phyloP scores from a whole-genome alignment of 2,329 filamentous ascomycete genomes.

The Colletotrichum cereale region DNA sequence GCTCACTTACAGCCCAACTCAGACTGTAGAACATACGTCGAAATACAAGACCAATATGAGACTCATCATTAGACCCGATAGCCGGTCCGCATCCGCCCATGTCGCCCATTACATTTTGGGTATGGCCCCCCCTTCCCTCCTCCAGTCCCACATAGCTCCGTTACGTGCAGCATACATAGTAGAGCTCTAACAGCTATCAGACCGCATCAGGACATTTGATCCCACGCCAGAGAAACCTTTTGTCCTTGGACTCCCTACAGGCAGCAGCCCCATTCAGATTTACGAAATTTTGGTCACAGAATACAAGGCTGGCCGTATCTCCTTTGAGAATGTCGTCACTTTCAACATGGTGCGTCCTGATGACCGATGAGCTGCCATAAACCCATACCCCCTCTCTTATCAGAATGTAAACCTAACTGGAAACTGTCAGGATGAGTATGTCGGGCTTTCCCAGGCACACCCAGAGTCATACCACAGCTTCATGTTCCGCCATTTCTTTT shows the following conservation, averaged over 20 bases:
- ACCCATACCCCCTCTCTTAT: background rate
- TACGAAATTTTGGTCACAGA: slow-evolving; percentile 71
- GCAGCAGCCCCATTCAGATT: slow-evolving; percentile 42
- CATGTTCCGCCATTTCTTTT: slow-evolving; percentile 88
- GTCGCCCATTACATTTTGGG: slow-evolving; percentile 81
- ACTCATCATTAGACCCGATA: slow-evolving; percentile 78
- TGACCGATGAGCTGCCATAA: accelerated
- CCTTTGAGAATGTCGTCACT: slow-evolving; percentile 76
- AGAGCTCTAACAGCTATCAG: slow-evolving; percentile 52
- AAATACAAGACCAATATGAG: slow-evolving; percentile 63
- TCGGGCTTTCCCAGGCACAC: slow-evolving; percentile 78
- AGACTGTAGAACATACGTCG: too few species aligned
- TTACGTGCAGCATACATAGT: too few species aligned
- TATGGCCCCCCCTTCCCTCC: slow-evolving; percentile 43
- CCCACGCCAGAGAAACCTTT: slow-evolving; percentile 43
- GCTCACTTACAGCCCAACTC: too few species aligned
- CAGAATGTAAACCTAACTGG: background rate
- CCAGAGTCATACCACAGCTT: slow-evolving; percentile 85
- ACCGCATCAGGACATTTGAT: slow-evolving; percentile 46
- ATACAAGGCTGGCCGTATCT: slow-evolving; percentile 64
- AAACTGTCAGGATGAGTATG: slow-evolving; percentile 77
- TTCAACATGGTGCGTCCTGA: slow-evolving; percentile 74
- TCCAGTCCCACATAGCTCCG: background rate
- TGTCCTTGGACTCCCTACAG: slow-evolving; percentile 44
- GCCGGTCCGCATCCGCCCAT: slow-evolving; percentile 72